Percentiles rank a stretch among this genome's conserved stretches.
Evolutionary conservation across 805 yeast genomes (phyloP).

Genomic region (Helenozyma baotianmanensis): DNA sequence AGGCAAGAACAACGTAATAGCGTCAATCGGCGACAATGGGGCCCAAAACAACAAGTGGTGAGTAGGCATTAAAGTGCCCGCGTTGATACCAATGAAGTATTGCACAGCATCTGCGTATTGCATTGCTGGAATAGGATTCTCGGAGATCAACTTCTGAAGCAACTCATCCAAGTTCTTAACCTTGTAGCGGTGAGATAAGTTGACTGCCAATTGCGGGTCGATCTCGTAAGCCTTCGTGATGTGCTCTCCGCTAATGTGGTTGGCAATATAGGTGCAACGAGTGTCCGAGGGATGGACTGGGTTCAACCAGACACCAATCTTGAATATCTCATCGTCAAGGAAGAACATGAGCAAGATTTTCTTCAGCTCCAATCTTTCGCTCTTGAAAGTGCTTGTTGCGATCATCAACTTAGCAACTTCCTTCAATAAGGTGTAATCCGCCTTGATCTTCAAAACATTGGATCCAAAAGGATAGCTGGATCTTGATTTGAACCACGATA

Average conservation of each 20-base stretch:
- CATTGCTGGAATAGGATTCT: constrained; percentile 57
- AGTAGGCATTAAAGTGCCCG: constrained; percentile 33
- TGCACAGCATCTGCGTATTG: constrained; percentile 56
- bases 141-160: constrained; percentile 42
- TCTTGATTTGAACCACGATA: constrained; percentile 72
- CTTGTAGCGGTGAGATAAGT: constrained; percentile 59
- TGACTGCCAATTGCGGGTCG: constrained; percentile 70
- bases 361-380: constrained; percentile 40
- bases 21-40: constrained; percentile 74
- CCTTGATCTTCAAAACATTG: constrained; percentile 63
- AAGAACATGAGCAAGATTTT: constrained; percentile 55
- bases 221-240: constrained; percentile 56
- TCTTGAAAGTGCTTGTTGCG: constrained; percentile 17
- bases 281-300: constrained; percentile 47
- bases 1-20: constrained; percentile 79
- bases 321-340: constrained; percentile 69
- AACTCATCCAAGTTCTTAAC: constrained; percentile 34
- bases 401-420: constrained; percentile 41
- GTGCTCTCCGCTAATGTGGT: constrained; percentile 34
- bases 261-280: constrained; percentile 31
- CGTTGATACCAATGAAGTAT: constrained; percentile 42
- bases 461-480: constrained; percentile 81
- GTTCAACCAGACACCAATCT: constrained; percentile 72
- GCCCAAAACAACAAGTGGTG: constrained; percentile 61
- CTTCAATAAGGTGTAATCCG: constrained; percentile 59